Base-by-base conservation (phyloP, 768 basidiomycete genomes). In the Clathrus columnatus region DNA sequence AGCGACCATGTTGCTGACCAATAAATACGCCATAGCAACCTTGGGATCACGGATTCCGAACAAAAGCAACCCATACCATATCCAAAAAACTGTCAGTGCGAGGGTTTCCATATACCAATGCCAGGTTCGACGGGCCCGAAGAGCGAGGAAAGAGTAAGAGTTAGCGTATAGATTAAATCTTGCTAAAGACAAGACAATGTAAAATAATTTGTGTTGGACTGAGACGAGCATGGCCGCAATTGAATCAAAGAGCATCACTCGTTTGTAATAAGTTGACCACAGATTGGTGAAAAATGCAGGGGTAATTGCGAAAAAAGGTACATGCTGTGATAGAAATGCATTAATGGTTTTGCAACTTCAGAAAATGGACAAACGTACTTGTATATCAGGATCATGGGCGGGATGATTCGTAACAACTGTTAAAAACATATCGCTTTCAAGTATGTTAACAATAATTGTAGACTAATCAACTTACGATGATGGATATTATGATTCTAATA, bases 331-430 rank as follows among this genome's bases (percentile, higher is more conserved):
- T 7, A 20, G 23, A 10, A 14, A 11, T 16, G 16, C 10, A 6
- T 27, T 7, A 10, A n/a, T 20, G 26, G n/a, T 36, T 23, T 46
- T 20, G 16, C 16, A 29, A 29, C 2, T 28, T 18, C 8, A 26
- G 17, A 26, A n/a, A 21, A 44, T 8, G 5, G 11, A n/a, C 8
- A 47, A 2, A 29, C 14, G 18, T 55, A 55, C 54, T 42, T 55
- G 82, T 57, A 91, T 90, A 65, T 90, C 87, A 1, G 87, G 88
- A 65, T 91, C 87, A 65, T 99, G 96, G 46, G 93, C 85, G 5
- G 92, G 93, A 61, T 97, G 91, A 65, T 98, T 97, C n/a, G 95
- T 87, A 51, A 97, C 91, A 50, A 97, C 93, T 96, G 61, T 2
- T 45, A 32, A 21, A 2, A 28, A 51, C 8, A 50, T 54, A 55